These are phyloP conservation scores for Setomelanomma holmii DNA, from an alignment of 2,329 filamentous ascomycete species.

Conservation along the genomic window DNA sequence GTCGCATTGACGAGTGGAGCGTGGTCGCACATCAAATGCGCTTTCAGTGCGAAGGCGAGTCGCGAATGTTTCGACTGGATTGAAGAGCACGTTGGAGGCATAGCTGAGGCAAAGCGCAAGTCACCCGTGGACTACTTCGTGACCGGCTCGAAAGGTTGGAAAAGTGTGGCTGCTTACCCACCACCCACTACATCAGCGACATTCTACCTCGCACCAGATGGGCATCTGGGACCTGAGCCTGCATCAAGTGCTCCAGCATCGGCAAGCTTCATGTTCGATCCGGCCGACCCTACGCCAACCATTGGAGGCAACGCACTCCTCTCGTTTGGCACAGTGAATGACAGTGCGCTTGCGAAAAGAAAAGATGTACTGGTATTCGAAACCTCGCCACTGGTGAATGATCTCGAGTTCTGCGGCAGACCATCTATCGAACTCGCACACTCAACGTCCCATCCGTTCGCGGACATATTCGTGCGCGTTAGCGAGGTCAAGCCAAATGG, in stretches of 20 bases:
- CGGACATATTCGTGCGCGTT: constrained; percentile 21
- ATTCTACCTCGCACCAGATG: constrained; percentile 3
- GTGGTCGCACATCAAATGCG: constrained; percentile 13
- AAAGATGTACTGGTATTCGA: constrained; percentile 16
- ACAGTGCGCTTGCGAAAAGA: constrained; percentile 12
- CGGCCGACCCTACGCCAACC: constrained; percentile 15
- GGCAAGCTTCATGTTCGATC: constrained; percentile 19
- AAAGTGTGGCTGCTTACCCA: constrained; percentile 8
- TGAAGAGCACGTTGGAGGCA: constrained; percentile 10
- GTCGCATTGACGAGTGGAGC: constrained; percentile 18
- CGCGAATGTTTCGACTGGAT: constrained; percentile 15
- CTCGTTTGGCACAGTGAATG: constrained; percentile 11
- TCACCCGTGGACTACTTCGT: constrained; percentile 18
- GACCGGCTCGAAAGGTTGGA: constrained; percentile 23
- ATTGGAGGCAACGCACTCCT: constrained; percentile 19
- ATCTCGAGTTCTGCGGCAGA: constrained; percentile 14
- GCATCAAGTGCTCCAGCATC: neutral
- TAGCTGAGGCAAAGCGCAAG: neutral
- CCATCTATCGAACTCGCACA: constrained; percentile 11
- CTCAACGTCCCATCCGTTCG: constrained; percentile 8
- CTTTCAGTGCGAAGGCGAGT: neutral
- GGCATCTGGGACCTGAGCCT: constrained; percentile 1
- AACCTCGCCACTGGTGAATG: constrained; percentile 9
- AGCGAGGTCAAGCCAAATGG: constrained; percentile 20
- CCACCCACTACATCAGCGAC: constrained; percentile 1